Base-by-base conservation (phyloP, 2,329 filamentous ascomycete species). In the Aureobasidium sp. region DNA sequence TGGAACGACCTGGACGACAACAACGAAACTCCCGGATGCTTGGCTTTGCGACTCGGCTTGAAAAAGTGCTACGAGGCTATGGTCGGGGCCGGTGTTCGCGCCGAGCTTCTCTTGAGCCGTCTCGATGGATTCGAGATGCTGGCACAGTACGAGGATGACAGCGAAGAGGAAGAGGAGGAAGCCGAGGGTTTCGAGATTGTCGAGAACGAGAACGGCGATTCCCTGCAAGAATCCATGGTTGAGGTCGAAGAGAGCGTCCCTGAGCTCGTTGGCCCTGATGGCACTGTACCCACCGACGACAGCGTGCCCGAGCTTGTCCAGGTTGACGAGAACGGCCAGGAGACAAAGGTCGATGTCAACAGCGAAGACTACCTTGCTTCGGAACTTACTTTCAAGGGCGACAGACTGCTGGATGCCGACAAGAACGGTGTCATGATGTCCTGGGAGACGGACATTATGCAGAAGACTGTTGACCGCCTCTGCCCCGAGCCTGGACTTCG, bases 1-100 rank as follows among this genome's bases (percentile, higher is more conserved):
- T 99, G 94, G 94, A 99, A 99, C 75, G 92, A 96, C 71, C 78
- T 97, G 60, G 90, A 97, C 73, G 76, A 79, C 65, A 87, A 89
- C 67, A 83, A 90, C 67, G 93, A 97, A 78, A 97, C 94, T 3
- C 91, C 94, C 0, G 94, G 91, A 8, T 97, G 93, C 71, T 77
- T 96, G 45, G 94, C 94, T 9, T 79, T 80, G 29, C 71, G 83
- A 47, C 65, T 96, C 25, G 87, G 88, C 0, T 77, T 89, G 67
- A 79, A 74, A 58, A 81, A 84, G 53, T 75, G 96, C 37, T 97
- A 99, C 71, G 83, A 87, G 42, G 74, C 91, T 61, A 89, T 93
- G 71, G 88, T 97, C 8, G 89, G 93, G 70, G 93, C 93, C 2
- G 94, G 94, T 17, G 89, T 96, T 60, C 81, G 93, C 55, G 93